Evolutionary conservation across 805 yeast species (phyloP), one percentile per base, ranked within the genome.

Genomic region (Saccharomycopsis sp.): DNA sequence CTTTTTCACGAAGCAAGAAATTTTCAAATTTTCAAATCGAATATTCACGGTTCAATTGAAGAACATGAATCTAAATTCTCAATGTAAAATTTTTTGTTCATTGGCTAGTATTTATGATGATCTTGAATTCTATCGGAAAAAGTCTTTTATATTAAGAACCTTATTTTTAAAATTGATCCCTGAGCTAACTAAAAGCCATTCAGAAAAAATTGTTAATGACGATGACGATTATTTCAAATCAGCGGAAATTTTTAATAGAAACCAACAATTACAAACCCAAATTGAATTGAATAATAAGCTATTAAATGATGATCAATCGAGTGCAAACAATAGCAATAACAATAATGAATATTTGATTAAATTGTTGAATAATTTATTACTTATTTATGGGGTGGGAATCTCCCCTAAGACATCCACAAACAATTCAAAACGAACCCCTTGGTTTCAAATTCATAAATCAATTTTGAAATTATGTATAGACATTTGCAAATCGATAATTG

Each of bases 71-170:
- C 52, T 75, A 1, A 55, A 63, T 7, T 74, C 79, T 4, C 88
- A 81, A 55, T 70, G 80, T 45, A 66, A 74, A 35, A 70, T 88
- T 0, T 81, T 82, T 57, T 71, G 81, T 17, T 71, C 83, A 0
- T 62, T 89, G 50, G 82, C 93, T 0, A 58, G 76, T 2, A 63
- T 85, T 1, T 87, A 81, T 59, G 67, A 75, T 2, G 74, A 71
- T 24, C 65, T 87, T 38, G 78, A 79, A 1, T 69, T 83, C 55
- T 45, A 57, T 8, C 68, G 97, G 50, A 89, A 88, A 54, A 71
- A 78, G 51, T 77, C 85, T 0, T 77, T 89, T 50, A 70, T 84
- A 31, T 60, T 87, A 3, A 71, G 88, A 37, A 74, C 78, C n/a
- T 61, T 88, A 24, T 61, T 89, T 21, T 71, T 74, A 4, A 63